Conservation (phyloP, 2,329 filamentous ascomycete species). For the Epichloe amarillans region DNA sequence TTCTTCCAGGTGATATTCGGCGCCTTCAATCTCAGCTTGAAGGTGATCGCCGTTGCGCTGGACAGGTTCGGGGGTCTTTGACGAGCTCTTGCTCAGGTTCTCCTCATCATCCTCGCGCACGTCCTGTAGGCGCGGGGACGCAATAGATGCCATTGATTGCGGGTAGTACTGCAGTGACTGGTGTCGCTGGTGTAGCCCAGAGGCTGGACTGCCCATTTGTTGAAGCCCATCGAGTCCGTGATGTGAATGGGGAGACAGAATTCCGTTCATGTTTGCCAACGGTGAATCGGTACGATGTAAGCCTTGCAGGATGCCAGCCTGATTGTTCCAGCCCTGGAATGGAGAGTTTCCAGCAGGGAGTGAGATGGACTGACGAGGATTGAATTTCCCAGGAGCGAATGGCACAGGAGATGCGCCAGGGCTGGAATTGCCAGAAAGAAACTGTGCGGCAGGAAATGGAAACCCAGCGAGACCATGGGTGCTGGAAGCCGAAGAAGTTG, state of each 20-base stretch:
- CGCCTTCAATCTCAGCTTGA: constrained; percentile 74
- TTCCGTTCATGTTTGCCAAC: constrained; percentile 34
- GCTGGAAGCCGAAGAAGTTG: constrained; percentile 65
- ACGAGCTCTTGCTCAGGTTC: constrained; percentile 33
- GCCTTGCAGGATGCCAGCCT: constrained; percentile 40
- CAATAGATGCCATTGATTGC: constrained; percentile 38
- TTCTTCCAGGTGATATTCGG: constrained; percentile 74
- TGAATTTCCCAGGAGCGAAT: constrained; percentile 48
- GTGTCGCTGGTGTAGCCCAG: constrained; percentile 40
- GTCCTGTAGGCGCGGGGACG: constrained; percentile 54
- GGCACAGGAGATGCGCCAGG: constrained; percentile 60
- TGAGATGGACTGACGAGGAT: constrained; percentile 60
- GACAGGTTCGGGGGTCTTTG: constrained; percentile 38
- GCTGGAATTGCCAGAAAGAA: constrained; percentile 50
- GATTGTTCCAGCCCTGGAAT: constrained; percentile 51
- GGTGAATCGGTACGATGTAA: constrained; percentile 50
- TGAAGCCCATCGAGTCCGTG: constrained; percentile 40
- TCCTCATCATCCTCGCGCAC: constrained; percentile 65
- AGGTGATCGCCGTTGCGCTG: constrained; percentile 51
- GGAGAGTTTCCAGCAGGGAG: constrained; percentile 51
- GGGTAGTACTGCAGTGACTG: constrained; percentile 47
- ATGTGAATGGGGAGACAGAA: constrained; percentile 53
- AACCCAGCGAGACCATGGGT: constrained; percentile 43
- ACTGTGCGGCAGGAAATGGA: constrained; percentile 40
- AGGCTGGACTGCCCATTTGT: constrained; percentile 25